Conservation (phyloP, 208 protist genomes). For the Trypanosoma theileri region DNA sequence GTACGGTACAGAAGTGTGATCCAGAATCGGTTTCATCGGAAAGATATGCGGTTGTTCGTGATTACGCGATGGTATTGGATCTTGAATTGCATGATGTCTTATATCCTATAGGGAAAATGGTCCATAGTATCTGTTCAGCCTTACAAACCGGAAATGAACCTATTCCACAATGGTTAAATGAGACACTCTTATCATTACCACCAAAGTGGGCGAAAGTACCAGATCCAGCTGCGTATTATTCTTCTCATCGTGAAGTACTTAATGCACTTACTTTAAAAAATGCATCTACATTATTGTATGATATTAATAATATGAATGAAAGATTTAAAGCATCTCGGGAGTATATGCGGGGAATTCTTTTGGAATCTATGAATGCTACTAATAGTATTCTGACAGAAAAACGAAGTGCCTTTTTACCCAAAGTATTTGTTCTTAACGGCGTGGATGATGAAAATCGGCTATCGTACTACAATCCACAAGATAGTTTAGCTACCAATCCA, state of each 20-base stretch:
- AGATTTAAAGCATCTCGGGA: neutral
- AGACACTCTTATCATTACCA: conserved; percentile 3
- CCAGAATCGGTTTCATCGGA: neutral
- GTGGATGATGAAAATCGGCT: neutral
- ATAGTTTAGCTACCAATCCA: conserved; percentile 29
- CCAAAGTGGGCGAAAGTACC: neutral
- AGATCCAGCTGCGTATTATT: neutral
- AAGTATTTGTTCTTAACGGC: conserved; percentile 5
- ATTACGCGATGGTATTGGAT: conserved; percentile 17
- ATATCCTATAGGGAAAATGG: conserved; percentile 10
- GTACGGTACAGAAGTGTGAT: conserved; percentile 5
- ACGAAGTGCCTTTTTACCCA: conserved; percentile 2
- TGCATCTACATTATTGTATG: conserved; percentile 6
- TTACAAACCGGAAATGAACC: conserved; percentile 5
- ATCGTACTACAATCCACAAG: conserved; percentile 27
- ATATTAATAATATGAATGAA: neutral
- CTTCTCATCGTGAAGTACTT: conserved; percentile 4
- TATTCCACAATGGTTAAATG: conserved; percentile 5
- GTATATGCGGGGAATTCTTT: conserved; percentile 25
- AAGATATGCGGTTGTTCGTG: conserved; percentile 1
- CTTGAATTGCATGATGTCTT: neutral
- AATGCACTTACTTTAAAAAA: conserved; percentile 2
- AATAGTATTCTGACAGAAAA: conserved; percentile 17
- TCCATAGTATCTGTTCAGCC: conserved; percentile 2
- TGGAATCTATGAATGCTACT: conserved; percentile 15